Evolutionary conservation across 2,329 filamentous ascomycete genomes (phyloP), one percentile per base, ranked within the genome.

Genomic region (Claviceps capensis): DNA sequence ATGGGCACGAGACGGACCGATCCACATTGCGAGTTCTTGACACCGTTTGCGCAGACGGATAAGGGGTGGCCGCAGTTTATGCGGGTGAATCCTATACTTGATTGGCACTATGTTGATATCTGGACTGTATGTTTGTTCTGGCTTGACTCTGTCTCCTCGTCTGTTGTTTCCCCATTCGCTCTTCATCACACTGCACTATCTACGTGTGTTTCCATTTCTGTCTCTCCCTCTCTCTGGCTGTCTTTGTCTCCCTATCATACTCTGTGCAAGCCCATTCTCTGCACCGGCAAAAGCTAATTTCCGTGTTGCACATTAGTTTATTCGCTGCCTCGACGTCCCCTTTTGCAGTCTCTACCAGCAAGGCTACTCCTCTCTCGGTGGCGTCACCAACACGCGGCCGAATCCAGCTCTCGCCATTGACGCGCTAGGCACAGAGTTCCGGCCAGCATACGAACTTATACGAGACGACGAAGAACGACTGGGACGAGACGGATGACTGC

Each of bases 31-130:
- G 82, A 81, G 59, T 73, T 76, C 16, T 67, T 98, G 61, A 85
- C 78, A 41, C 81, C 86, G 67, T 97, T 97, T 64, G 87, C 95
- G 64, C 78, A 77, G 49, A 98, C 93, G 4, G 93, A 97, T 67
- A 73, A 78, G 38, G 89, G 85, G 2, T 98, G 93, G 93, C 93
- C 93, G 38, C 72, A 76, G 44, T 95, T 97, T 62, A 90, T 97
- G 83, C 81, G 93, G 53, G 77, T 97, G 54, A 89, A 98, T 67
- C 91, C 93, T 0, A 86, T 98, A 9, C 90, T 98, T 63, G 93
- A 98, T 68, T 98, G 93, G 93, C 88, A 93, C 66, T 95, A 96
- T 67, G 79, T 81, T 11, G 91, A 97, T 66, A 91, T 97, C 51
- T 97, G 93, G 93, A 81, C 83, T 17, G 89, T 94, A 63, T 74